Conservation (phyloP, 805 yeast species). For the Saccharomycopsis sp. region DNA sequence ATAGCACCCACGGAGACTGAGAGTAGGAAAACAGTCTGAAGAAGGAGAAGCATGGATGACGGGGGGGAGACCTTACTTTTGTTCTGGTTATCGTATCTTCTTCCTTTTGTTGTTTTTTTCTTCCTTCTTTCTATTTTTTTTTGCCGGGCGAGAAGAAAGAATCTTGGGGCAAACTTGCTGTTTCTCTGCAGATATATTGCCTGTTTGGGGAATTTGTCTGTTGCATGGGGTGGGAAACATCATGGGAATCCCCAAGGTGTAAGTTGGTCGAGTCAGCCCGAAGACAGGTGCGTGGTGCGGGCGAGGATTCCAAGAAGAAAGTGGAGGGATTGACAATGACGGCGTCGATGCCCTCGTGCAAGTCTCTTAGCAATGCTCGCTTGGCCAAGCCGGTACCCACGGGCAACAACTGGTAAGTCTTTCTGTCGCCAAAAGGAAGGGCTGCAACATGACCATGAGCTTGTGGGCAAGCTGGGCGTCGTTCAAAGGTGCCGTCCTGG, state of each 20-base stretch:
- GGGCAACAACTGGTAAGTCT: constrained; percentile 85
- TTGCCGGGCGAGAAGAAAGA: background rate
- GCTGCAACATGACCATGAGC: constrained; percentile 83
- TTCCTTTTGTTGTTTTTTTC: background rate
- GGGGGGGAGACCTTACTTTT: too few species aligned
- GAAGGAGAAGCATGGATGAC: too few species aligned
- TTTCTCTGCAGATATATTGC: background rate
- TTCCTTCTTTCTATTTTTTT: constrained; percentile 1
- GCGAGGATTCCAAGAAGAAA: constrained; percentile 90
- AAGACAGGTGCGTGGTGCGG: too few species aligned
- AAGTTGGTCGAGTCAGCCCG: too few species aligned
- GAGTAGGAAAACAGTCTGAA: too few species aligned
- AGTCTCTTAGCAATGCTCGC: constrained; percentile 78
- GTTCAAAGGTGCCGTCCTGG: constrained; percentile 78
- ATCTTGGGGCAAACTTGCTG: background rate
- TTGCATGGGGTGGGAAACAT: too few species aligned
- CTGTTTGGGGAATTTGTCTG: background rate
- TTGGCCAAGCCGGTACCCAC: constrained; percentile 92
- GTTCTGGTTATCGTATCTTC: background rate
- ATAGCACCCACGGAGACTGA: too few species aligned
- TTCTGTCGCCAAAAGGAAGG: constrained; percentile 87
- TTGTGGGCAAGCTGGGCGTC: constrained; percentile 78
- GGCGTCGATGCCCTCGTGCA: constrained; percentile 92
- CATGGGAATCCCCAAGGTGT: too few species aligned
- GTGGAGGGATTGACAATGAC: constrained; percentile 94